Evolutionary conservation across 2,329 filamentous ascomycete species (phyloP).

Genomic region (Calonectria fujianensis): DNA sequence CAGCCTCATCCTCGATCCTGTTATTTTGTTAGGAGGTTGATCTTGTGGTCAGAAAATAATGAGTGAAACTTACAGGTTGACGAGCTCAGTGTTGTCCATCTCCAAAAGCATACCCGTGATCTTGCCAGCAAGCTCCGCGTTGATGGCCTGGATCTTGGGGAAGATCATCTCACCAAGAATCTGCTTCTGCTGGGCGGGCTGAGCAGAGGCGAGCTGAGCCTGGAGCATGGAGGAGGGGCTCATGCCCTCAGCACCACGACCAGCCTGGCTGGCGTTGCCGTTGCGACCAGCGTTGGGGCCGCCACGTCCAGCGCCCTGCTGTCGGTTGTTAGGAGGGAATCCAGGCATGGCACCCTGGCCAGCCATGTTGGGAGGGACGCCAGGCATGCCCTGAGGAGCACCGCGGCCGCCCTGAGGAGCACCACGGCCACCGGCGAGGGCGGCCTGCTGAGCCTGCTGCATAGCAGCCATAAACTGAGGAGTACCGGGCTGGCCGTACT

Average conservation of each 20-base stretch:
- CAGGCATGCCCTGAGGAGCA: slow-evolving; percentile 75
- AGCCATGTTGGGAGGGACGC: slow-evolving; percentile 80
- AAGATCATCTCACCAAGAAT: slow-evolving; percentile 98
- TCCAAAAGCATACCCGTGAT: slow-evolving; percentile 99
- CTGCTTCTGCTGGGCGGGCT: slow-evolving; percentile 94
- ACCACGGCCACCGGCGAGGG: slow-evolving; percentile 77
- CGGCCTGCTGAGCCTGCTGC: slow-evolving; percentile 82
- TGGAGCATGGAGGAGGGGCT: slow-evolving; percentile 67
- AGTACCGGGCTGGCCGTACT: slow-evolving; percentile 86
- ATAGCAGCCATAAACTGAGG: slow-evolving; percentile 88
- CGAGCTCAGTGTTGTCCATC: slow-evolving; percentile 97
- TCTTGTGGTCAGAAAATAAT: slow-evolving; percentile 44
- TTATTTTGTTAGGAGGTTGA: slow-evolving; percentile 30
- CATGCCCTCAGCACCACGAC: slow-evolving; percentile 64
- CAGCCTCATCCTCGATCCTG: slow-evolving; percentile 91
- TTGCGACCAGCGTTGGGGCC: slow-evolving; percentile 64
- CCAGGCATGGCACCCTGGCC: slow-evolving; percentile 73
- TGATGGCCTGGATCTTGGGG: slow-evolving; percentile 97
- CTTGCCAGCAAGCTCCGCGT: slow-evolving; percentile 97
- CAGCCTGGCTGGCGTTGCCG: slow-evolving; percentile 69
- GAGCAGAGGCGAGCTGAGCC: slow-evolving; percentile 73
- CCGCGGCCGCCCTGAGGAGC: slow-evolving; percentile 82
- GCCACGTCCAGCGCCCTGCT: slow-evolving; percentile 71
- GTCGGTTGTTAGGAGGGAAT: slow-evolving; percentile 74
- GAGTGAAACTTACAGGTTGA: slow-evolving; percentile 87